Conservation (phyloP, 2,329 filamentous ascomycete species). For the Cladosporium phlei region DNA sequence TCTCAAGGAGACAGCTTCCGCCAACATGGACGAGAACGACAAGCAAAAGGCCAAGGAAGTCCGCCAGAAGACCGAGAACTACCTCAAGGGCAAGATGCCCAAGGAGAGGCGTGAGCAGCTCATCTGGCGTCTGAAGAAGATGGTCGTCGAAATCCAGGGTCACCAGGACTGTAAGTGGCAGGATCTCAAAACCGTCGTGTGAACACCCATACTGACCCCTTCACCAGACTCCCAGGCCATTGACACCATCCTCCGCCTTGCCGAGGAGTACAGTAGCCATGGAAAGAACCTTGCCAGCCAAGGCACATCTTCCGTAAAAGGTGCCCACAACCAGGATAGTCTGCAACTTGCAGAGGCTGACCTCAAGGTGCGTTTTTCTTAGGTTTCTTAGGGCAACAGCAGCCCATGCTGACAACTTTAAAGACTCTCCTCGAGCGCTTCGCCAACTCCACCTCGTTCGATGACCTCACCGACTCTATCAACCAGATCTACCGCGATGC, state of each 20-base stretch:
- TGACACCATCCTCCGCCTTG: slow-evolving; percentile 75
- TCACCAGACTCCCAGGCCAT: slow-evolving; percentile 75
- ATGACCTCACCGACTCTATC: slow-evolving; percentile 80
- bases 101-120: slow-evolving; percentile 88
- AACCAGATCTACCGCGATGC: slow-evolving; percentile 82
- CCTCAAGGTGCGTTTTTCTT: slow-evolving; percentile 58
- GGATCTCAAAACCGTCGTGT: too few species aligned
- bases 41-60: slow-evolving; percentile 42
- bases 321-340: slow-evolving; percentile 60
- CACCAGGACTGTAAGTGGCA: slow-evolving; percentile 71
- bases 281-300: slow-evolving; percentile 61
- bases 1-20: slow-evolving; percentile 53
- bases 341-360: slow-evolving; percentile 72
- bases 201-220: slow-evolving; percentile 1
- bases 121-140: slow-evolving; percentile 93
- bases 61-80: slow-evolving; percentile 58
- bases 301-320: slow-evolving; percentile 64
- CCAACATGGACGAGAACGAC: slow-evolving; percentile 62
- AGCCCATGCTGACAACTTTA: slow-evolving; percentile 47
- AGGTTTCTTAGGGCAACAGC: slow-evolving; percentile 36
- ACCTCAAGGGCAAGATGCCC: slow-evolving; percentile 81
- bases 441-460: slow-evolving; percentile 85
- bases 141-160: slow-evolving; percentile 93
- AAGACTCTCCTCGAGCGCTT: slow-evolving; percentile 88
- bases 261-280: slow-evolving; percentile 79